Evolutionary conservation across 2,329 filamentous ascomycete species (phyloP).

Genomic region (Stagonosporopsis chrysanthemi): DNA sequence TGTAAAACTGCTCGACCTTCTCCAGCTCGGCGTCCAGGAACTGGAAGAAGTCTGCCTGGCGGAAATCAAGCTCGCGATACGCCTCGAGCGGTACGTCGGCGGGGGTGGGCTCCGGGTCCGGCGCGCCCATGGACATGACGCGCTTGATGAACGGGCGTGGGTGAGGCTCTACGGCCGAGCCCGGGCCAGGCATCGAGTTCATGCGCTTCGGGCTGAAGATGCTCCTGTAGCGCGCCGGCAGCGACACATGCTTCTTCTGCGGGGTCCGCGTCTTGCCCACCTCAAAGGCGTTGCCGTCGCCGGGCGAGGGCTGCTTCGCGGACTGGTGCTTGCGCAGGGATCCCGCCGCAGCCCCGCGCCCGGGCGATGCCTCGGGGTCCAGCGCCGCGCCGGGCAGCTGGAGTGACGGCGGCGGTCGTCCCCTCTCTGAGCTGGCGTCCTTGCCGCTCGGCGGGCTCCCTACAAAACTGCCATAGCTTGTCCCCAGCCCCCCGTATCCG

Average conservation of each 20-base stretch:
- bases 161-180: slow-evolving; percentile 30
- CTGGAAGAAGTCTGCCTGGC: slow-evolving; percentile 83
- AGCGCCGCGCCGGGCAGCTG: slow-evolving; percentile 69
- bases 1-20: slow-evolving; percentile 95
- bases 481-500: slow-evolving; percentile 43
- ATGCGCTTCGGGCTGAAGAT: slow-evolving; percentile 52
- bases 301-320: slow-evolving; percentile 28
- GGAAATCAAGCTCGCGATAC: slow-evolving; percentile 71
- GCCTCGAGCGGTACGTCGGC: slow-evolving; percentile 62
- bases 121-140: slow-evolving; percentile 55
- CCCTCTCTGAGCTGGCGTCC: slow-evolving; percentile 17
- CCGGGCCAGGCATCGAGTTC: slow-evolving; percentile 50
- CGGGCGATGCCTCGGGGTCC: slow-evolving; percentile 49
- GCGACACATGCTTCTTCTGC: slow-evolving; percentile 35
- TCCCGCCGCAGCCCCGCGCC: slow-evolving; percentile 25
- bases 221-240: slow-evolving; percentile 45
- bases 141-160: slow-evolving; percentile 49
- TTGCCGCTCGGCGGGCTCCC: slow-evolving; percentile 55
- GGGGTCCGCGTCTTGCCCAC: slow-evolving; percentile 52
- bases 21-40: slow-evolving; percentile 84
- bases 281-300: slow-evolving; percentile 52
- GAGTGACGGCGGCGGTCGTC: slow-evolving; percentile 56
- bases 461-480: slow-evolving; percentile 70
- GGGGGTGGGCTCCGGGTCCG: slow-evolving; percentile 45
- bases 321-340: slow-evolving; percentile 28